Evolutionary conservation across 2,329 filamentous ascomycete species (phyloP), one percentile per base, ranked within the genome.

Genomic region (Penicillium sp.): DNA sequence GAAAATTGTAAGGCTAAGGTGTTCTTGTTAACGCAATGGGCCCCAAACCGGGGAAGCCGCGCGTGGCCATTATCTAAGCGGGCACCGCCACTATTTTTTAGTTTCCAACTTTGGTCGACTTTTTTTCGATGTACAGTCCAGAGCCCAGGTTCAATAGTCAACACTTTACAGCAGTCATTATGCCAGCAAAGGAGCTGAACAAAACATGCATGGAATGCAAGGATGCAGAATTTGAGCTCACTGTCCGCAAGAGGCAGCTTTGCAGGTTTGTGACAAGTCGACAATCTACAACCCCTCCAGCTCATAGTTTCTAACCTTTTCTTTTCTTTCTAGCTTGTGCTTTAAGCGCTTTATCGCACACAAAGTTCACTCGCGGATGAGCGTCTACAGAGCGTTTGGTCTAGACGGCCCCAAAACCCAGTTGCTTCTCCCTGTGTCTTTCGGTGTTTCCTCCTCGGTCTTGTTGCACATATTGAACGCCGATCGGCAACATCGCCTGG

Each of bases 301-400:
- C 29, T 39, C 33, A 31, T 44, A 41, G 34, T 41, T 48, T 59
- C 58, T 66, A 57, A 66, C 45, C 16, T 49, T 19, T 49, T 19
- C 5, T 27, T 36, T 64, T 64, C 25, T 29, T 34, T 65, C 21
- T 29, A 91, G 88, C 55, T 76, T 81, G 60, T 97, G 94, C 76
- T 97, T 93, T 76, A 78, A 82, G 57, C 83, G 84, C 67, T 97
- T 92, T 78, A 81, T 96, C 54, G 80, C 84, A 58, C 87, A 84
- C 63, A 97, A 97, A 75, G 82, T 87, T 59, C 83, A 91, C 65
- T 93, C 93, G 74, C 89, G 92, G 47, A 84, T 89, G 78, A 86
- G 88, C 64, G 80, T 81, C 40, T 89, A 87, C 69, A 64, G 65
- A 67, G 46, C 53, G 8, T 44, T 50, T 38, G 47, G 47, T 13